Evolutionary conservation across 805 yeast species (phyloP).

Genomic region (Jamesozyma hellenica): DNA sequence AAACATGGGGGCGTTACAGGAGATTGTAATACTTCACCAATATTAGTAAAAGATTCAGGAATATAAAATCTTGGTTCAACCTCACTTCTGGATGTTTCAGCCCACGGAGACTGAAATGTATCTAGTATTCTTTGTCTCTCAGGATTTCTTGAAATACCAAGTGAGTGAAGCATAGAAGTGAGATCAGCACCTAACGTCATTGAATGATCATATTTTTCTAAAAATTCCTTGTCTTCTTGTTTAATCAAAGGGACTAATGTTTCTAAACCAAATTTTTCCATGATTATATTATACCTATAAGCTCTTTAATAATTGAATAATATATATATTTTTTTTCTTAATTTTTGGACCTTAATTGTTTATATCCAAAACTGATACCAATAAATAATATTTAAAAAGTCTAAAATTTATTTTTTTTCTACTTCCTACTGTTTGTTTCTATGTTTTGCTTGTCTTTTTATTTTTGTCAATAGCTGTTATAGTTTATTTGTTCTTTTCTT

Average conservation of each 20-base stretch:
- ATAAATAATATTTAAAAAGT: too few relatives aligned
- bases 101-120: slow-evolving; percentile 87
- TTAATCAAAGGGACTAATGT: slow-evolving; percentile 26
- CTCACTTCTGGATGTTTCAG: slow-evolving; percentile 79
- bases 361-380: too few relatives aligned
- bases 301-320: too few relatives aligned
- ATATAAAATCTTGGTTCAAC: slow-evolving; percentile 74
- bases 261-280: slow-evolving; percentile 28
- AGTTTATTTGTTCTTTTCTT: too few relatives aligned
- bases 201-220: slow-evolving; percentile 22
- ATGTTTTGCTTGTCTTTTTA: too few relatives aligned
- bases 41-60: slow-evolving; percentile 45
- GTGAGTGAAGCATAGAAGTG: slow-evolving; percentile 26
- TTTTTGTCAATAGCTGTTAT: too few relatives aligned
- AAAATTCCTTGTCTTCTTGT: slow-evolving; percentile 19
- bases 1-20: slow-evolving; percentile 25
- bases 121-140: slow-evolving; percentile 26
- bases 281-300: too few relatives aligned
- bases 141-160: slow-evolving; percentile 23
- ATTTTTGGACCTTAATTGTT: too few relatives aligned
- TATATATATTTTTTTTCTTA: too few relatives aligned
- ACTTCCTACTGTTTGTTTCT: too few relatives aligned
- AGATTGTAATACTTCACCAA: slow-evolving; percentile 26
- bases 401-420: too few relatives aligned
- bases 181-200: slow-evolving; percentile 29